Base-by-base conservation (phyloP, 768 basidiomycete genomes). In the Naganishia antarctica region DNA sequence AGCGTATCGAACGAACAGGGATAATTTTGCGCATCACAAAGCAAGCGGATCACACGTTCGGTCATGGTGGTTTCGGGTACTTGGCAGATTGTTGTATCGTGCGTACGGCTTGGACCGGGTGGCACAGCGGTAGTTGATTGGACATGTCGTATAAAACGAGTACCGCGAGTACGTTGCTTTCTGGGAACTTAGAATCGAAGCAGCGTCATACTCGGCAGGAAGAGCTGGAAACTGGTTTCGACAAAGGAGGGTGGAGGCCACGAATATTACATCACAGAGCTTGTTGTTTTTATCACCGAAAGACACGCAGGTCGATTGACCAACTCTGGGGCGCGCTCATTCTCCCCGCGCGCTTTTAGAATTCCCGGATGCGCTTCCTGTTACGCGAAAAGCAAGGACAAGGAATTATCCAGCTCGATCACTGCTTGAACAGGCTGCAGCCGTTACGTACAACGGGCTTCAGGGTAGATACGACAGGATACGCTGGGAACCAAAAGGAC, bases 21-120 rank as follows among this genome's bases (percentile, higher is more conserved):
- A 40, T 66, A 68, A 26, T 67, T 70, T 50, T 70, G 68, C 5
- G 67, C 64, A 9, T 60, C 31, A 32, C 63, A 65, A 28, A 21
- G 48, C 0, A 68, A 32, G 4, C 69, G 40, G 58, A 66, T 65
- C 16, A 70, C 51, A n/a, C 34, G 51, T 31, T 69, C 53, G 21
- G 53, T 57, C 53, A 57, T 57, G 18, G 53, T 57, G 5, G 8
- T 18, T 32, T 25, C 21, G 1, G 6, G 2, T 57, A n/a, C n/a
- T n/a, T n/a, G n/a, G n/a, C n/a, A 12, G 37, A 51, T 37, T 34
- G 34, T 37, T 7, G 34, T 37, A 37, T 37, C 34, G n/a, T n/a
- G n/a, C n/a, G n/a, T n/a, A n/a, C n/a, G n/a, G n/a, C n/a, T n/a
- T n/a, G n/a, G n/a, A n/a, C n/a, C n/a, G n/a, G n/a, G n/a, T n/a